Evolutionary conservation across 78 protist species (phyloP).

Genomic region (Planoprotostelium fungivorum): DNA sequence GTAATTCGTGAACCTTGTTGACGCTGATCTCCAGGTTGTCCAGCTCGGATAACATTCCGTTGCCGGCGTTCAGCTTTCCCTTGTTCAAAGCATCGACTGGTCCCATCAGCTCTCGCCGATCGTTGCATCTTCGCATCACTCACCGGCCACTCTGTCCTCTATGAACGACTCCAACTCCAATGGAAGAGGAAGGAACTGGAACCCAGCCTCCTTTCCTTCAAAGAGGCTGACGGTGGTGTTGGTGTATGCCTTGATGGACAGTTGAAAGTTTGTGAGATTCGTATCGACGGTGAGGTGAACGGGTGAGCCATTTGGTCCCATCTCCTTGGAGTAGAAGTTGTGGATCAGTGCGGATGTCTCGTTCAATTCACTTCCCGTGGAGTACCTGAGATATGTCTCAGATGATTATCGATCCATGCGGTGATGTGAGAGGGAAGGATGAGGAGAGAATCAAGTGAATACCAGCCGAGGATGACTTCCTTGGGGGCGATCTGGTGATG

Average conservation of each 20-base stretch:
- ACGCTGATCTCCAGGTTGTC: constrained; percentile 35
- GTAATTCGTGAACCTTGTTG: constrained; percentile 27
- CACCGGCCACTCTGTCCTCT: background rate
- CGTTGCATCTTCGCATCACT: background rate
- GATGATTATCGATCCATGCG: background rate
- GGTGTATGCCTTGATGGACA: constrained; percentile 58
- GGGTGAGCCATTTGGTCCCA: constrained; percentile 36
- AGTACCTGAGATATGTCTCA: background rate
- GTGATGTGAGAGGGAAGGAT: background rate
- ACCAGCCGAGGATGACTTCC: constrained; percentile 74
- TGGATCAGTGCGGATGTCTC: constrained; percentile 52
- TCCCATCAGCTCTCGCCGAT: too few relatives aligned
- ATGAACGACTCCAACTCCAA: background rate
- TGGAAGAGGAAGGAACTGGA: background rate
- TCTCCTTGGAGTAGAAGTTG: constrained; percentile 61
- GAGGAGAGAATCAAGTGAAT: constrained; percentile 10
- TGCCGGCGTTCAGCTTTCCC: background rate
- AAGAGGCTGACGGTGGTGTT: background rate
- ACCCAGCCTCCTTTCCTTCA: background rate
- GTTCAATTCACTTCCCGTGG: constrained; percentile 57
- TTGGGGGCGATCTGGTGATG: constrained; percentile 55
- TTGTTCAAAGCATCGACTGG: background rate
- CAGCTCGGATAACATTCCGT: constrained; percentile 24
- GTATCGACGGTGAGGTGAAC: constrained; percentile 61
- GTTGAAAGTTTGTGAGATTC: constrained; percentile 38